A percentile compares a stretch with the other conserved stretches of the same genome.
These are phyloP conservation scores for Ceratocystis huliohia DNA, from an alignment of 2,329 filamentous ascomycete genomes.

Conservation along the genomic window DNA sequence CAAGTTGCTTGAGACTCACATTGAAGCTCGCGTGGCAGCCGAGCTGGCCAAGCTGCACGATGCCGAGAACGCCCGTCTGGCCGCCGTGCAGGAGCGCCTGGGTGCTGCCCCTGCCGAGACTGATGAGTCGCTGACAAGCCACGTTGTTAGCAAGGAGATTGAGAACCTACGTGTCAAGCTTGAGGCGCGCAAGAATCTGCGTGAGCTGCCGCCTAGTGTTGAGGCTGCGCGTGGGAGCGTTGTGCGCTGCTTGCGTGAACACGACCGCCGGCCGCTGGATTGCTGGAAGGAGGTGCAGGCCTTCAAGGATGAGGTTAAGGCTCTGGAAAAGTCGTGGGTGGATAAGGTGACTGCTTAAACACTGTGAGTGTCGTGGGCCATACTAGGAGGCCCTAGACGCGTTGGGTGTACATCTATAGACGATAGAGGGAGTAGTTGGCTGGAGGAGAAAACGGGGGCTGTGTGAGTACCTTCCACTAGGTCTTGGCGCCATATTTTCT, in stretches of 20 bases:
- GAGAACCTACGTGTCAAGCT: constrained; percentile 46
- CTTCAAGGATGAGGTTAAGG: constrained; percentile 80
- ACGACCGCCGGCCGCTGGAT: constrained; percentile 80
- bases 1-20: constrained; percentile 70
- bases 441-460: neutral
- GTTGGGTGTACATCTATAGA: neutral
- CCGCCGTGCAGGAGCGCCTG: constrained; percentile 53
- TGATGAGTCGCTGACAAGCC: constrained; percentile 28
- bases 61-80: constrained; percentile 56
- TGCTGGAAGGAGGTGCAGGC: constrained; percentile 88
- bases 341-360: constrained; percentile 48
- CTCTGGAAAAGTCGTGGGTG: constrained; percentile 77
- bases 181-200: constrained; percentile 50
- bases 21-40: constrained; percentile 72
- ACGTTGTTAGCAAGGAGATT: constrained; percentile 47
- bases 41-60: constrained; percentile 72
- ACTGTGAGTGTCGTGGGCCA: neutral
- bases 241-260: constrained; percentile 64
- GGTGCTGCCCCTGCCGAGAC: constrained; percentile 37
- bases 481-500: neutral
- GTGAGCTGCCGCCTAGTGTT: constrained; percentile 57
- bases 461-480: neutral
- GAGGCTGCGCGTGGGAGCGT: constrained; percentile 64
- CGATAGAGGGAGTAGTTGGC: neutral
- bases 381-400: neutral